Base-by-base conservation (phyloP, 306 rosid species). In the Rubus idaeus region DNA sequence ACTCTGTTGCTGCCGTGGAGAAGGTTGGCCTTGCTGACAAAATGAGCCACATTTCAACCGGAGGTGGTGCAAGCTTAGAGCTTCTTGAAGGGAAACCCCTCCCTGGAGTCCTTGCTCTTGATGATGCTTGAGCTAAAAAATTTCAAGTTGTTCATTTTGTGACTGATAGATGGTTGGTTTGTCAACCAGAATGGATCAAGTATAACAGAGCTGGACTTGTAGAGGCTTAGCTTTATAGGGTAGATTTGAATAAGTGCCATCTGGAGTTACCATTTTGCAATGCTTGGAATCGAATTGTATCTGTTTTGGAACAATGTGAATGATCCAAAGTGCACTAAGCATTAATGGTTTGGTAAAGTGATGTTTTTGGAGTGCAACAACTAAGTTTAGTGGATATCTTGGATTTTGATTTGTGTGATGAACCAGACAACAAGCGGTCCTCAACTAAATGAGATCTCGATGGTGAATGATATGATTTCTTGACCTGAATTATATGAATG, bases 51-150 rank as follows among this genome's bases (percentile, higher is more conserved):
- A 94, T 94, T 82, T 91, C 97, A 2, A 94, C 98, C 0, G 98
- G 98, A 40, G 98, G 98, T 3, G 98, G 98, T 79, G 98, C 98
- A 79, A 94, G 98, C 90, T 88, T 94, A 61, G 98, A 92, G 96
- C 97, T 94, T 84, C 98, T 95, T 64, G 98, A 95, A 84, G 98
- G 97, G 49, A 95, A 95, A 82, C 56, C 79, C 65, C 98, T 95
- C 80, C 98, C 98, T 17, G 98, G 97, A 46, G 98, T 95, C 77
- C 92, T 90, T 64, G 98, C 97, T 55, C 97, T 92, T 26, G 83
- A 90, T 69, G 91, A 92, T 61, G 98, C 97, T 56, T 94, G 55
- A 88, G 76, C 80, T 63, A 45, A 73, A 20, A 10, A 68, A 61
- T 45, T 40, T 35, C 56, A 12, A 64, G 46, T 74, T 52, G 44